Evolutionary conservation across 2,329 filamentous ascomycete species (phyloP), one percentile per base, ranked within the genome.

Genomic region (Venturia carpophila): DNA sequence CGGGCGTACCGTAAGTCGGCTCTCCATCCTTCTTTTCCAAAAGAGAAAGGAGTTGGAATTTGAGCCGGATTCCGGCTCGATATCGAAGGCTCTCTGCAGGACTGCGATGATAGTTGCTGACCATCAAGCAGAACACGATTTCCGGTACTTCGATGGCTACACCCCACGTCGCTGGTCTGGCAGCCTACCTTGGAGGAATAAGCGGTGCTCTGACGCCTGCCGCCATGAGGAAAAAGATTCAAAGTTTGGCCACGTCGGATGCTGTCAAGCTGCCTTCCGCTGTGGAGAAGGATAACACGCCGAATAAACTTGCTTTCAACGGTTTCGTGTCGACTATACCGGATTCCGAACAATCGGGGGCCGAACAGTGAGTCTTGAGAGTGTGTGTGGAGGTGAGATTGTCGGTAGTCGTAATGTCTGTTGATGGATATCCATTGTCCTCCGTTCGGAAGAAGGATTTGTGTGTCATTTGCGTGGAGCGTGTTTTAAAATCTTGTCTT

Each of bases 141-240:
- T 65, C 64, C n/a, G 86, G 85, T 42, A 88, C 86, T 6, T 84
- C 80, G 43, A 87, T 87, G 84, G 86, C 87, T 34, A 82, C 82
- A 15, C 87, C 87, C 1, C 87, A 89, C 72, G 80, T 90, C 64
- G 82, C 84, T 60, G 88, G 88, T 60, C 78, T 90, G 3, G 85
- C 84, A 17, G 86, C 86, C 37, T 90, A 90, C 75, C 76, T 90
- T 41, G 85, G 67, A 21, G 65, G n/a, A 1, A 67, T 60, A 24
- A 21, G 17, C n/a, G 63, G 64, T 24, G 21, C 42, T 21, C 19
- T 65, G 27, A 43, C 30, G 10, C 64, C 64, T 24, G 34, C 60
- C 27, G 43, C 42, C 17, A 19, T 66, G 30, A 60, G 21, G n/a
- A 10, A 10, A 4, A 52, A 58, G 64, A 66, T 66, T 19, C 43